Evolutionary conservation across 129 eudicot species (phyloP).

Genomic region (Helianthus annuus): DNA sequence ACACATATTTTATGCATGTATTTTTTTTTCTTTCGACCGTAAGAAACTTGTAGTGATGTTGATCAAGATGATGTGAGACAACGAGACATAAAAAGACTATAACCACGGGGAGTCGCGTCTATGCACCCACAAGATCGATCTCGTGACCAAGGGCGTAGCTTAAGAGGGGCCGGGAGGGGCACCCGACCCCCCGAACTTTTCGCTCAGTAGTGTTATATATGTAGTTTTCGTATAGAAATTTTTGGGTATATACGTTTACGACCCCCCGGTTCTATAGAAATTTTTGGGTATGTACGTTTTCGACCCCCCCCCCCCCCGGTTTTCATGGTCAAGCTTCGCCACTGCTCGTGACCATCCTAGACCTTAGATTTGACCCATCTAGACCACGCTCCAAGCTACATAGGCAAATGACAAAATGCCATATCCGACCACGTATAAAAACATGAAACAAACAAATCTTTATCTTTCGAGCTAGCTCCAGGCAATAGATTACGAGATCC

Average conservation of each 20-base stretch:
- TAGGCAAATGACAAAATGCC: background rate
- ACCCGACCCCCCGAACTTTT: too few species aligned
- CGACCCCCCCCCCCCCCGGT: too few species aligned
- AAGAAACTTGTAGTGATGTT: background rate
- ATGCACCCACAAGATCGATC: background rate
- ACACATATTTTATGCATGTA: constrained; percentile 13
- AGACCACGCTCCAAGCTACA: background rate
- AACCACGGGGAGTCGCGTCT: background rate
- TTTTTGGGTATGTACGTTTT: too few species aligned
- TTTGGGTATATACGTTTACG: too few species aligned
- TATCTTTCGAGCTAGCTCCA: background rate
- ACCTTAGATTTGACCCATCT: background rate
- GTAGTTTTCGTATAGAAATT: too few species aligned
- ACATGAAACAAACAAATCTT: background rate
- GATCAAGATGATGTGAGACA: background rate
- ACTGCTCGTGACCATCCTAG: background rate
- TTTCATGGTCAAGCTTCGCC: too few species aligned
- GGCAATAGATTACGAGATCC: background rate
- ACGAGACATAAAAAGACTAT: too few species aligned
- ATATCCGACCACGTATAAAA: background rate
- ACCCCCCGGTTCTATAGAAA: too few species aligned
- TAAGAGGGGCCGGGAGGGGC: too few species aligned
- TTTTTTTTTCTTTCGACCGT: background rate
- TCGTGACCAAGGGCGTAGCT: too few species aligned
- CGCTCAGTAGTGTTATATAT: too few species aligned